Evolutionary conservation across 345 rosid genomes (phyloP).

Genomic region (Geranium rotundifolium): DNA sequence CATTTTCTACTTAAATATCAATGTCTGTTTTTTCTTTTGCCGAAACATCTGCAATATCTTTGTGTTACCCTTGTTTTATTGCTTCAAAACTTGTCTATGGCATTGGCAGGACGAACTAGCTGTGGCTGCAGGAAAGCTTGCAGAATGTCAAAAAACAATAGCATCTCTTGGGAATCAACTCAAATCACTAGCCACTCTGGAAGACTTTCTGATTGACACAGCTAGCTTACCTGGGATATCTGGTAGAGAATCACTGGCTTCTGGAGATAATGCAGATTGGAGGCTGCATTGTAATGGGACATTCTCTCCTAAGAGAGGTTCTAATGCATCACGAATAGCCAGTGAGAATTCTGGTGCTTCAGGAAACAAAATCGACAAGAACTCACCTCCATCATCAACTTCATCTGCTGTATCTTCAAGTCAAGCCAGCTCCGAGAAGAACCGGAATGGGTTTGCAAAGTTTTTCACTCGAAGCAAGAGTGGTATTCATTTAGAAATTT

Average conservation of each 20-base stretch:
- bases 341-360: conserved; percentile 18
- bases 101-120: conserved; percentile 65
- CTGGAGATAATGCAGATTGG: conserved; percentile 38
- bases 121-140: conserved; percentile 72
- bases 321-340: conserved; percentile 17
- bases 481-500: conserved; percentile 78
- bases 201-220: conserved; percentile 86
- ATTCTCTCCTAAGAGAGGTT: conserved; percentile 30
- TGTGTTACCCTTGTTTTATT: too few relatives aligned
- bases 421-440: conserved; percentile 58
- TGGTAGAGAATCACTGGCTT: conserved; percentile 16
- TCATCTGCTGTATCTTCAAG: conserved; percentile 28
- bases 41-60: too few relatives aligned
- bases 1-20: too few relatives aligned
- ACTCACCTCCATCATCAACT: conserved; percentile 25
- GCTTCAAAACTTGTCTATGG: neutral
- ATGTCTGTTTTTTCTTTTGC: too few relatives aligned
- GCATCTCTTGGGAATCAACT: conserved; percentile 76
- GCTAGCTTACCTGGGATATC: conserved; percentile 37
- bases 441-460: conserved; percentile 76
- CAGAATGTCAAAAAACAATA: conserved; percentile 89
- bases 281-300: conserved; percentile 39
- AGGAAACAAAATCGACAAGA: conserved; percentile 18
- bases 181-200: conserved; percentile 88
- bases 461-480: conserved; percentile 76